Base-by-base conservation (phyloP, 2,329 filamentous ascomycete genomes). In the Zasmidium citrigriseum region DNA sequence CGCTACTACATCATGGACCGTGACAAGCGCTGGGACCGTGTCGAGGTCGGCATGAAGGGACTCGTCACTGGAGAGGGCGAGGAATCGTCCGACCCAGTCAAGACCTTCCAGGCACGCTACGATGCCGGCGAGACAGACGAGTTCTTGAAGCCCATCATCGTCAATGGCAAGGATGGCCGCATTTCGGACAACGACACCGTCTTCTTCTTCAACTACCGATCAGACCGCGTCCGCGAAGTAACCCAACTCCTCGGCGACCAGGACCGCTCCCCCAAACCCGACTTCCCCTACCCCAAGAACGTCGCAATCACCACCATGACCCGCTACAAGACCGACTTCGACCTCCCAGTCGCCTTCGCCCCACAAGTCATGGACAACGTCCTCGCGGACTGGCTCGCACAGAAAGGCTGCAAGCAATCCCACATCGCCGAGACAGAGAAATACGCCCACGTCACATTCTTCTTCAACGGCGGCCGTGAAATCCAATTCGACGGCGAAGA, bases 201-300 rank as follows among this genome's bases (percentile, higher is more conserved):
- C 70, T 98, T 98, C 86, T 98, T 98, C 86, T 99, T 99, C 90
- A 99, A 99, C 87, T 99, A 99, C 84, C 91, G 95, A 72, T 98
- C 95, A 58, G 95, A 99, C 76, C 93, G 95, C 76, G 93, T 93
- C 54, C 90, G 95, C 69, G 95, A 99, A 78, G 89, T 99, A 75
- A 96, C 92, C 51, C 95, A 98, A 80, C 84, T 99, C 46, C 82
- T 99, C 55, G 95, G 95, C 68, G 90, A 90, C 75, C 88, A 93
- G 73, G 95, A 99, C 81, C 90, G 91, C 72, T 96, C 91, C 22
- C 92, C 93, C 56, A 85, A 86, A 67, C 90, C 93, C 66, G 91
- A 97, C 77, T 96, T 98, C 83, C 83, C 90, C 48, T 98, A 93
- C 82, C 95, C 95, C 69, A 91, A 96, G 80, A 87, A 96, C 79